Percentiles rank a stretch among this genome's conserved stretches.
Conservation (phyloP, 1,284 basidiomycete genomes). For the Hymenochaete sp. region DNA sequence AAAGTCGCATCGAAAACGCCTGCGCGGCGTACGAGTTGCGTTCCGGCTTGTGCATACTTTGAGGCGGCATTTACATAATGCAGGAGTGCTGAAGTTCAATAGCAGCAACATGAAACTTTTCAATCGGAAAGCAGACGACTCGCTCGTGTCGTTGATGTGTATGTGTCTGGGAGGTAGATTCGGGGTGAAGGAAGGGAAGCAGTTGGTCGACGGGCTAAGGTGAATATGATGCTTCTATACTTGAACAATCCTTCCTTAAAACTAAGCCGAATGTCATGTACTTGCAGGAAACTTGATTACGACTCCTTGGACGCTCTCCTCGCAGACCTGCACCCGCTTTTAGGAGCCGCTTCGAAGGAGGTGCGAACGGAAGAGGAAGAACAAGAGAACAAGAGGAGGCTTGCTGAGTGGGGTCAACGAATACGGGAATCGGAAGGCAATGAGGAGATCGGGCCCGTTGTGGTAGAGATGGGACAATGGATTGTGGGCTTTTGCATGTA, state of each 20-base stretch:
- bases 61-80: constrained; percentile 33
- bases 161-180: constrained; percentile 35
- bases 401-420: too few relatives aligned
- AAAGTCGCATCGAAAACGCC: constrained; percentile 27
- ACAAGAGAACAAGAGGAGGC: too few relatives aligned
- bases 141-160: constrained; percentile 28
- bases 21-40: constrained; percentile 36
- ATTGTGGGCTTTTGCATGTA: constrained; percentile 36
- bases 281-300: constrained; percentile 38
- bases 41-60: constrained; percentile 39
- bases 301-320: constrained; percentile 34
- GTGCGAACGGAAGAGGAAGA: constrained; percentile 29
- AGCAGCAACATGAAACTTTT: background rate
- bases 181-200: constrained; percentile 31
- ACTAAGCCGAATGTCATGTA: constrained; percentile 3
- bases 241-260: constrained; percentile 1
- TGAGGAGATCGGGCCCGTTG: background rate
- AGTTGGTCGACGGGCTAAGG: constrained; percentile 39
- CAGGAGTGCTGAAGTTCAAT: constrained; percentile 24
- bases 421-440: background rate
- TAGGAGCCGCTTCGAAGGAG: constrained; percentile 26
- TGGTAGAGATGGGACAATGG: constrained; percentile 35
- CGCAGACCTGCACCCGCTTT: constrained; percentile 32
- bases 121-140: constrained; percentile 21
- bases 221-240: constrained; percentile 25